These are phyloP conservation scores for Penicillium expansum DNA, from an alignment of 2,329 filamentous ascomycete genomes.

Conservation along the genomic window DNA sequence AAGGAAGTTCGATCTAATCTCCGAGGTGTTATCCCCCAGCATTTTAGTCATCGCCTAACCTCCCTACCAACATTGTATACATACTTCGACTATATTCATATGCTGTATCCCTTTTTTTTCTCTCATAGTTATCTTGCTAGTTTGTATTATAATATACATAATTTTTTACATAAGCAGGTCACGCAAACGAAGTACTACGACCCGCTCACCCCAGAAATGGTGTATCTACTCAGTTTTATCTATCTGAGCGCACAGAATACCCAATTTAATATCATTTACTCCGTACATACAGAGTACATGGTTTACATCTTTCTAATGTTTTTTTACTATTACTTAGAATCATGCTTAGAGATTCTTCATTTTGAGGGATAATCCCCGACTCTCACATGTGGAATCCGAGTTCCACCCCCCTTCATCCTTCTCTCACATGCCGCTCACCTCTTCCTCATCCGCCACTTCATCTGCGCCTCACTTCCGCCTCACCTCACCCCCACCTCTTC, in stretches of 20 bases:
- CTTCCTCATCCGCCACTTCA: neutral
- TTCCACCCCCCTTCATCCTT: neutral
- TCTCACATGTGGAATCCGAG: neutral
- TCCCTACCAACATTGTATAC: too few species aligned
- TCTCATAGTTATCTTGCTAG: neutral
- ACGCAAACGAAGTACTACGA: too few species aligned
- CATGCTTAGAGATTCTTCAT: neutral
- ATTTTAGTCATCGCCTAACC: neutral
- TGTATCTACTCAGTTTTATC: neutral
- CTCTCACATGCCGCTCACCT: neutral
- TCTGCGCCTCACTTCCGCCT: neutral
- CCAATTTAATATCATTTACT: neutral
- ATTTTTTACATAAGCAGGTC: neutral
- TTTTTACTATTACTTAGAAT: neutral
- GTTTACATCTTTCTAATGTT: neutral
- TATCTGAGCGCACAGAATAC: neutral
- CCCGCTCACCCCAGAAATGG: neutral
- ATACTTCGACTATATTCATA: neutral
- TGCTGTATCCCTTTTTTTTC: neutral
- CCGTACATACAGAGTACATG: too few species aligned
- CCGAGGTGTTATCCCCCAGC: neutral
- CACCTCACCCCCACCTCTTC: neutral
- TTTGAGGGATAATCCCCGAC: neutral
- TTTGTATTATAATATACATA: neutral
- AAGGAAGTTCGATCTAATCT: constrained; percentile 10